Base-by-base conservation (phyloP, 2,329 filamentous ascomycete species). In the Passalora sequoiae region DNA sequence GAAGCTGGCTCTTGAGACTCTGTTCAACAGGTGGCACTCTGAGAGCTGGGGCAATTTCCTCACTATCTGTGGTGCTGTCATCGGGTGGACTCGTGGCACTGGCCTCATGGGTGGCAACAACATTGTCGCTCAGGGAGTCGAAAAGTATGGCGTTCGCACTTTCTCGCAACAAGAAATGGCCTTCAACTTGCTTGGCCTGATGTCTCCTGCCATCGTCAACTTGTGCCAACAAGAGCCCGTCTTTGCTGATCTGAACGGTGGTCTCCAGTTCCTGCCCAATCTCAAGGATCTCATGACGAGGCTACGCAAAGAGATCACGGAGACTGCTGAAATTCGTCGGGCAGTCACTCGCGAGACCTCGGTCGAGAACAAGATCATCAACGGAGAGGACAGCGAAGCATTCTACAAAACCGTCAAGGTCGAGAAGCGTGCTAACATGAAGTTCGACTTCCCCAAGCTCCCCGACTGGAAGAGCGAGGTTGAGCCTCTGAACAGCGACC, bases 121-220 rank as follows among this genome's bases (percentile, higher is more conserved):
- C 68, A 82, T 97, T 58, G 89, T 97, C 54, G 92, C 92, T 25
- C 91, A 97, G 66, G 92, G 91, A 47, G 88, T 98, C 44, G 92
- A 98, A 74, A 87, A 86, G 59, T 92, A 94, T 55, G 92, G 92
- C 60, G 92, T 97, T 19, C 89, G 92, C 59, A 98, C 92, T 3
- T 98, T 98, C 76, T 97, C 91, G 7, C 92, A 97, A 71, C 89
- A 95, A 66, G 92, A 98, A 69, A 98, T 98, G 92, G 92, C 92
- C 12, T 98, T 98, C 77, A 98, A 98, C 70, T 71, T 98, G 55
- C 80, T 98, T 32, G 91, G 92, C 56, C 79, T 98, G 40, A 95
- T 98, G 92, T 86, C 89, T 1, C 89, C 92, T 27, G 78, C 83
- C 20, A 86, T 98, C 59, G 89, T 95, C 56, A 89, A 98, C 64